These are phyloP conservation scores for Solanum hybrid DNA, from an alignment of 305 asterid species.

Conservation along the genomic window DNA sequence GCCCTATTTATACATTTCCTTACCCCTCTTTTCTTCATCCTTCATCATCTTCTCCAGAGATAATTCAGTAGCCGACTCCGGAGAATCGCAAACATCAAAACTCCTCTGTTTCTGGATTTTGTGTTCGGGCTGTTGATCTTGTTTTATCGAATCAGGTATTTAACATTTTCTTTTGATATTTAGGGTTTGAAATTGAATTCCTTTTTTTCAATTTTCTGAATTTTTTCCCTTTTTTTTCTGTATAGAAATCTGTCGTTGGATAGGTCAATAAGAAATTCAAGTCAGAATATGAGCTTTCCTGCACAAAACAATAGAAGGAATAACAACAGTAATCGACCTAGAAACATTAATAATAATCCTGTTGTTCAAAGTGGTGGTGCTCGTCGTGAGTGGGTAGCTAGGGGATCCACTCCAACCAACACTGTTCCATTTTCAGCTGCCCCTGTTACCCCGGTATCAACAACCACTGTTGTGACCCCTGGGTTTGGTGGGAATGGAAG, in stretches of 20 bases:
- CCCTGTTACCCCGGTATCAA: slow-evolving; percentile 2
- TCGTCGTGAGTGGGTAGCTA: slow-evolving; percentile 76
- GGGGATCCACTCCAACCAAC: slow-evolving; percentile 27
- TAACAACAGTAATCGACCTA: slow-evolving; percentile 41
- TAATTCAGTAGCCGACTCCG: background rate
- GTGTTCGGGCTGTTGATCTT: background rate
- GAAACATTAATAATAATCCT: slow-evolving; percentile 23
- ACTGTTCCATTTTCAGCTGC: slow-evolving; percentile 16
- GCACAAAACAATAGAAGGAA: slow-evolving; percentile 41
- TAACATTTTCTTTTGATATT: background rate
- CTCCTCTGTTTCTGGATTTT: background rate
- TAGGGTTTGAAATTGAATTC: background rate
- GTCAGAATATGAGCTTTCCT: slow-evolving; percentile 73
- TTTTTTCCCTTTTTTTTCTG: background rate
- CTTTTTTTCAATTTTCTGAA: background rate
- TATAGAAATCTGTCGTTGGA: slow-evolving; percentile 14
- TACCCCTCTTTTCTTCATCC: background rate
- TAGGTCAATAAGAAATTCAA: slow-evolving; percentile 17
- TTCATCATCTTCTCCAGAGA: background rate
- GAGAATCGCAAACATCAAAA: background rate
- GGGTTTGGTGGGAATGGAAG: slow-evolving; percentile 24
- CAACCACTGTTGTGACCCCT: slow-evolving; percentile 15
- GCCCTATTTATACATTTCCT: background rate
- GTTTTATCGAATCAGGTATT: background rate
- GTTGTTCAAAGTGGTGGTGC: slow-evolving; percentile 18